phyloP scores from a whole-genome alignment of 495 filamentous ascomycete species.

The Xylaria cubensis region DNA sequence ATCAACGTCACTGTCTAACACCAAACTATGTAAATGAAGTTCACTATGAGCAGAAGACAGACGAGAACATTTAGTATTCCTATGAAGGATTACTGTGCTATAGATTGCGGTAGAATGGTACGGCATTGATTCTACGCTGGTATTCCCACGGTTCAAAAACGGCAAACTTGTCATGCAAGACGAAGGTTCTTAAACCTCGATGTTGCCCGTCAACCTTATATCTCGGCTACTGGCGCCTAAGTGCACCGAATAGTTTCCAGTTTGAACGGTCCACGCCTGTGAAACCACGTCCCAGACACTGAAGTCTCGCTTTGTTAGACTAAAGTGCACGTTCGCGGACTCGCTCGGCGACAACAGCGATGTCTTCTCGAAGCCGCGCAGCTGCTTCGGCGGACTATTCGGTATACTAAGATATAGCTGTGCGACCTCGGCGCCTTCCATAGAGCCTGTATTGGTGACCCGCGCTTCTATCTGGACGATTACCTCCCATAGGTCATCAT shows the following conservation, averaged over 20 bases:
- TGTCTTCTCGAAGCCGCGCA: conserved; percentile 81
- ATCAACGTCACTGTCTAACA: background rate
- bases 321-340: conserved; percentile 63
- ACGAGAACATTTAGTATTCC: no score
- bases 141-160: background rate
- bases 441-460: conserved; percentile 69
- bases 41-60: background rate
- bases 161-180: background rate
- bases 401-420: conserved; percentile 72
- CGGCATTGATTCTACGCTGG: background rate
- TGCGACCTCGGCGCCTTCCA: conserved; percentile 71
- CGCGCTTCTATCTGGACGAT: conserved; percentile 62
- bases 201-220: conserved; percentile 43
- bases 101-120: background rate
- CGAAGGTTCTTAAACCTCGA: conserved; percentile 29
- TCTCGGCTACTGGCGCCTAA: conserved; percentile 59
- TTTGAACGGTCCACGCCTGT: conserved; percentile 82
- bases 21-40: background rate
- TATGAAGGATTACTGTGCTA: background rate
- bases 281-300: conserved; percentile 72
- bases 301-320: conserved; percentile 73
- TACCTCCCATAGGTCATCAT: conserved; percentile 69
- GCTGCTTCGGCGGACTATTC: conserved; percentile 65
- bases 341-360: conserved; percentile 60
- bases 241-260: conserved; percentile 49